Conservation (phyloP, 2,329 filamentous ascomycete species). For the Talaromyces sp. region DNA sequence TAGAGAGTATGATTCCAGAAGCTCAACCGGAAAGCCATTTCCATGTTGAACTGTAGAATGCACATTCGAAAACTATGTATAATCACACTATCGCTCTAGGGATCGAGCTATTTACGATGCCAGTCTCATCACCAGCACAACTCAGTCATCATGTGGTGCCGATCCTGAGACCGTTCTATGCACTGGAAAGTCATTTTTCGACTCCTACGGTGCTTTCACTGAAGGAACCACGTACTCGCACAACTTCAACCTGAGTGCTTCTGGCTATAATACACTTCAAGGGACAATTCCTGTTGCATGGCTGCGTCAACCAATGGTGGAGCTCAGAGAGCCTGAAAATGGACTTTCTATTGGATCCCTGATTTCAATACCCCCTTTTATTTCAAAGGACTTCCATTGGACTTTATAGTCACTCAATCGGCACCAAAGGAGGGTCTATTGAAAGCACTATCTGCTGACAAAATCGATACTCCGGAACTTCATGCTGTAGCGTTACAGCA, state of each 20-base stretch:
- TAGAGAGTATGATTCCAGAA: neutral
- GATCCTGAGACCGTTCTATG: no score
- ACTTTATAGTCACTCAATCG: conserved; percentile 11
- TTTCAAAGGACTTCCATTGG: conserved; percentile 7
- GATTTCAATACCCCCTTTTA: neutral
- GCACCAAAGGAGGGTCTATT: conserved; percentile 5
- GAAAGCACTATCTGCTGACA: neutral
- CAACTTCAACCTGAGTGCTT: no score
- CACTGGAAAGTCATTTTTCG: no score
- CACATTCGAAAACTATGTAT: no score
- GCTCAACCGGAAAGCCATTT: neutral
- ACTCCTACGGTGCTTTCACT: no score
- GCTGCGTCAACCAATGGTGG: conserved; percentile 13
- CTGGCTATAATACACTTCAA: no score
- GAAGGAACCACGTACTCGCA: no score
- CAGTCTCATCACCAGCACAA: no score
- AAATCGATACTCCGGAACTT: neutral
- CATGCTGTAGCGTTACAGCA: conserved; percentile 1
- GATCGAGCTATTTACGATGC: no score
- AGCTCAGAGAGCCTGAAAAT: conserved; percentile 11
- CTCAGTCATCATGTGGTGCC: no score
- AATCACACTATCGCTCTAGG: no score
- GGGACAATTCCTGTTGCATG: no score
- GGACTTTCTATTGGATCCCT: conserved; percentile 10
- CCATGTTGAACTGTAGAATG: neutral